Base-by-base conservation (phyloP, 495 filamentous ascomycete genomes). In the Aspergillus taichungensis region DNA sequence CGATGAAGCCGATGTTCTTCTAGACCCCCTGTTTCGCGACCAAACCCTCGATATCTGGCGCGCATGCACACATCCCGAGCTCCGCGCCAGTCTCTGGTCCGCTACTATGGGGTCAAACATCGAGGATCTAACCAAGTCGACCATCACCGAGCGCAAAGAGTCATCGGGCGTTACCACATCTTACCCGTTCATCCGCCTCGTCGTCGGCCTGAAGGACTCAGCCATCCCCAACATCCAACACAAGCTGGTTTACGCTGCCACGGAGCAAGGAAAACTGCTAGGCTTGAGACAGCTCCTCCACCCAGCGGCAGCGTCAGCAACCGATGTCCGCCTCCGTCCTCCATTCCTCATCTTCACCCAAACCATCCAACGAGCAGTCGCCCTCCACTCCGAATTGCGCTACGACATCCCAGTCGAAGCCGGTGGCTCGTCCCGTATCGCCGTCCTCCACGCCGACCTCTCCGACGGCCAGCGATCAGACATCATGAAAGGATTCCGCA, bases 331-430 rank as follows among this genome's bases (percentile, higher is more conserved):
- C 1, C 77, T 98, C 28, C 81, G 82, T 5, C 88, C 88, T 0
- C 91, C 91, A 3, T 94, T 94, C 64, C 75, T 97, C 27, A 80
- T 97, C 52, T 97, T 97, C 73, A 88, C 89, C 0, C 90, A 97
- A 66, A 92, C 90, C 2, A 92, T 97, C 46, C 80, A 87, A 13
- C 80, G 92, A 54, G 92, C 92, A 3, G 75, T 85, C 38, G 87
- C 92, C 6, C 76, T 98, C 1, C 81, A 94, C 55, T 79, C 83
- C 30, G 92, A 98, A 63, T 75, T 98, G 46, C 84, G 88, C 35
- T 97, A 95, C 68, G 94, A 97, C 61, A 94, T 98, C 47, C 88
- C 92, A 0, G 66, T 79, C 4, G 83, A 85, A 62, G 94, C 89
- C 7, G 90, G 89, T 42, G 89, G 88, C 13, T 85, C 84, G 1